Percentiles rank a stretch among this genome's conserved stretches.
Conservation (phyloP, 2,329 filamentous ascomycete species). For the Colletotrichum godetiae region DNA sequence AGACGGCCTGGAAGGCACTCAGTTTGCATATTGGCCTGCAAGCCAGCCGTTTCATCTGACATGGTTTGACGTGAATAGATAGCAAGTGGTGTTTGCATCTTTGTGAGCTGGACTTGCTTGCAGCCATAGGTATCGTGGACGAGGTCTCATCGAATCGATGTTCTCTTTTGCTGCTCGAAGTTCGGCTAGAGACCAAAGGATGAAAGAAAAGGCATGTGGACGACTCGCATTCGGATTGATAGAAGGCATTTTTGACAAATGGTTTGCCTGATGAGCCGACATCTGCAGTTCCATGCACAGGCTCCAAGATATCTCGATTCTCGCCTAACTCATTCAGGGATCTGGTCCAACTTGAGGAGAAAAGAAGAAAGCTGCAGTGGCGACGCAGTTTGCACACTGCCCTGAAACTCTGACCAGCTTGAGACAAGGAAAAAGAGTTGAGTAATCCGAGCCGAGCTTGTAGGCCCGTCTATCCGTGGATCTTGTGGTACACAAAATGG, state of each 20-base stretch:
- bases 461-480: neutral
- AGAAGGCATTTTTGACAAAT: neutral
- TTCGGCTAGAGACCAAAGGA: neutral
- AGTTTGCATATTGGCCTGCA: neutral
- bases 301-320: neutral
- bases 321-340: neutral
- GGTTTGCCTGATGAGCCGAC: neutral
- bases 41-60: neutral
- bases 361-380: neutral
- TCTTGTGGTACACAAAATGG: neutral
- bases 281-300: neutral
- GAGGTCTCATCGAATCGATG: neutral
- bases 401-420: neutral
- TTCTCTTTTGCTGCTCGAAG: neutral
- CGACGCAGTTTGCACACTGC: neutral
- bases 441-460: neutral
- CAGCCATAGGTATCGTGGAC: neutral
- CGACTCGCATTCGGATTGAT: neutral
- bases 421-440: neutral
- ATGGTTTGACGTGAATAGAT: neutral
- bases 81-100: neutral
- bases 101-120: neutral
- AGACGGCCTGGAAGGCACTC: neutral
- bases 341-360: neutral
- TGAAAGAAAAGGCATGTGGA: neutral